Conservation (phyloP, 495 filamentous ascomycete genomes). For the Tuber umbilicatum region DNA sequence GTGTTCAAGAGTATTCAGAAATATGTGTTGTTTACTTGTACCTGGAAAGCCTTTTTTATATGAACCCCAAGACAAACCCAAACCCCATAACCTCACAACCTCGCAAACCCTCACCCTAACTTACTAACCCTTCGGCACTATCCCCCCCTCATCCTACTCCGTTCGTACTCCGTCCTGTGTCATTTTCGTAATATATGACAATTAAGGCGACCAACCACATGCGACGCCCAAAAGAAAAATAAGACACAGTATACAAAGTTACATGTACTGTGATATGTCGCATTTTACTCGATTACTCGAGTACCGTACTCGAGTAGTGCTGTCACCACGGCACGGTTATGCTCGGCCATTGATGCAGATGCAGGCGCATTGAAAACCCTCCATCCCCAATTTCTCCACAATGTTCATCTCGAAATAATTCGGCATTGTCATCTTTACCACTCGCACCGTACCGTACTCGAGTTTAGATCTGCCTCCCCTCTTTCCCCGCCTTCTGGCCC, state of each 20-base stretch:
- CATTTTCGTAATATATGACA: neutral
- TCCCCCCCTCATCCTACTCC: neutral
- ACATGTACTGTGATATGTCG: neutral
- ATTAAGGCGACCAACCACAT: neutral
- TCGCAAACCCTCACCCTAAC: neutral
- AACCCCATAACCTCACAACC: neutral
- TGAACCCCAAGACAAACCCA: neutral
- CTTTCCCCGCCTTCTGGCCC: neutral
- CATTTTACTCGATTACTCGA: neutral
- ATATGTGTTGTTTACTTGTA: neutral
- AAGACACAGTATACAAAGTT: neutral
- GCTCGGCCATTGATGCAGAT: slow-evolving; percentile 5
- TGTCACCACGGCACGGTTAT: neutral
- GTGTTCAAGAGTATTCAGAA: neutral
- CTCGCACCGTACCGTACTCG: neutral
- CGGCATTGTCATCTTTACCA: neutral
- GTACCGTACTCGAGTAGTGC: neutral
- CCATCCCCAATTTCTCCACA: neutral
- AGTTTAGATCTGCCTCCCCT: neutral
- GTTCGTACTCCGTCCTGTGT: neutral
- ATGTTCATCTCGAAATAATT: neutral
- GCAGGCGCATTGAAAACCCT: neutral
- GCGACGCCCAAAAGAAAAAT: neutral
- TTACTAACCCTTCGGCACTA: neutral
- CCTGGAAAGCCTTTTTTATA: neutral